phyloP scores from a whole-genome alignment of 2,329 filamentous ascomycete species.

The Beauveria scarabaeidicola region DNA sequence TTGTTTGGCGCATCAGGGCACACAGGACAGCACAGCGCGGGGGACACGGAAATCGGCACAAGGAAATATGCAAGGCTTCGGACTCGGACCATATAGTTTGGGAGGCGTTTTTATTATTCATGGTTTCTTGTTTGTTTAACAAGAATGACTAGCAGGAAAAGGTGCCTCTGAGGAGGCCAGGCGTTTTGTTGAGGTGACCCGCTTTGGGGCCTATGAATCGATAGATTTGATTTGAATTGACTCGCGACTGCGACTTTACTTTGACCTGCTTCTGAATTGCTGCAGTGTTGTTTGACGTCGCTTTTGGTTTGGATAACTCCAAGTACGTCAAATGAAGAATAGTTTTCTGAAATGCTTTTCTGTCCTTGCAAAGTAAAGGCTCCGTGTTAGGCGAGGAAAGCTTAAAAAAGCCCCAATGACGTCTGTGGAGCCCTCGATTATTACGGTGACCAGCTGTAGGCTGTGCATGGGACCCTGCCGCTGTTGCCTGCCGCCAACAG shows the following conservation, averaged over 20 bases:
- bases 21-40: slow-evolving; percentile 8
- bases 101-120: neutral
- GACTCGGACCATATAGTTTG: neutral
- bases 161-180: neutral
- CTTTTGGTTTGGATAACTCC: too few species aligned
- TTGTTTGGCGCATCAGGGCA: slow-evolving; percentile 1
- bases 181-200: slow-evolving; percentile 6
- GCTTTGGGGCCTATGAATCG: slow-evolving; percentile 4
- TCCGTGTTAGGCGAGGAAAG: neutral
- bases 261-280: neutral
- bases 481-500: too few species aligned
- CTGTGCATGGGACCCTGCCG: too few species aligned
- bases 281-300: too few species aligned
- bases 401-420: neutral
- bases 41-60: neutral
- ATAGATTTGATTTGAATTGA: slow-evolving; percentile 4
- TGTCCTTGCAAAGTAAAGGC: too few species aligned
- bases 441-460: neutral
- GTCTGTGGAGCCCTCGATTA: neutral
- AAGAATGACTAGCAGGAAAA: slow-evolving; percentile 4
- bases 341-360: too few species aligned
- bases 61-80: neutral
- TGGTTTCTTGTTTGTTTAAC: neutral
- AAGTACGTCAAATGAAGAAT: too few species aligned
- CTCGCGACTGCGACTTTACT: slow-evolving; percentile 3